These are phyloP conservation scores for Cutaneotrichosporon cavernicola DNA, from an alignment of 1,284 basidiomycete species.

Conservation along the genomic window DNA sequence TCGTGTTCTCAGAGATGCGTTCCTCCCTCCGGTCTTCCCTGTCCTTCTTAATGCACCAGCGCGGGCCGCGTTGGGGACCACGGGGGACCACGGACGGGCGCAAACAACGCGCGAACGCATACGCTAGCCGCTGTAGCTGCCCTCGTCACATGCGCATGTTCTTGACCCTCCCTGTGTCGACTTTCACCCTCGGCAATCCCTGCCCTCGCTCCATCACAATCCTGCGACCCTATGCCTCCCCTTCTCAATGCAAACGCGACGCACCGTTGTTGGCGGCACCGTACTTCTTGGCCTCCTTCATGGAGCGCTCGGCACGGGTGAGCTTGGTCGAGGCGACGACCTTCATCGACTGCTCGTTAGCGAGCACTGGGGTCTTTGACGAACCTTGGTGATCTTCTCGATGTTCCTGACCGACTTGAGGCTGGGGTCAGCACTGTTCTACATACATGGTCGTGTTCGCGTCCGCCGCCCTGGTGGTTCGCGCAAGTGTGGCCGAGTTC, in stretches of 20 bases:
- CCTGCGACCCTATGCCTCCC: not conserved
- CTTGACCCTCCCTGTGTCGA: not conserved
- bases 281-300: constrained; percentile 90
- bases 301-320: constrained; percentile 90
- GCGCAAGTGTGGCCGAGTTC: not conserved
- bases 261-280: constrained; percentile 88
- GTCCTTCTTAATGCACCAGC: not conserved
- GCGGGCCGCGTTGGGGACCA: not conserved
- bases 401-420: constrained; percentile 94
- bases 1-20: not conserved
- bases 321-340: constrained; percentile 99
- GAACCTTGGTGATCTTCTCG: constrained; percentile 97
- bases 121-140: not conserved
- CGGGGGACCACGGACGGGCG: not conserved
- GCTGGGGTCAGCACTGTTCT: constrained; percentile 29
- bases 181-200: not conserved
- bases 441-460: not conserved
- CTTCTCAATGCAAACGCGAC: constrained; percentile 42
- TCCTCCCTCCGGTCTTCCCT: not conserved
- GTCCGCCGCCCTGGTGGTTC: not conserved
- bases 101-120: not conserved
- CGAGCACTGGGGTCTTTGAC: constrained; percentile 37
- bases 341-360: constrained; percentile 85
- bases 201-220: not conserved
- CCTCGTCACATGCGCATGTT: not conserved